Evolutionary conservation across 1,139 yeast genomes (phyloP), one percentile per base, ranked within the genome.

Genomic region (Yamadazyma atmosphaerica): DNA sequence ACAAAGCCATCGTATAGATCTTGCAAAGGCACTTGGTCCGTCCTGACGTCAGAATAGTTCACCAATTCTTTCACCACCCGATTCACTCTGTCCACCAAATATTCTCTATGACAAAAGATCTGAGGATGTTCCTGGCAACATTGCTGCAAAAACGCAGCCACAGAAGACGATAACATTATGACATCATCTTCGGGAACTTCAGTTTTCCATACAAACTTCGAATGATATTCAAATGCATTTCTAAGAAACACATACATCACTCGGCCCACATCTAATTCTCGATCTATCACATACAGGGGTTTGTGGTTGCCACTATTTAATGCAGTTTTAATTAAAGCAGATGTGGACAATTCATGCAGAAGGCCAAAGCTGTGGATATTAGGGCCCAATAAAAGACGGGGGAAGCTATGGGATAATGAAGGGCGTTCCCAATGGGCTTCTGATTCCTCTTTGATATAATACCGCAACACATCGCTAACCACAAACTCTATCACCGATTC

Each of bases 311-410:
- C 36, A 13, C 29, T 26, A 5, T 16, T 18, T 16, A 6, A 4
- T 10, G 49, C 43, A 5, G 34, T 34, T 4, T 39, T 39, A 8
- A 53, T 34, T 22, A 55, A 36, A 3, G 31, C 31, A 10, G 44
- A 22, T 1, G 60, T 54, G n/a, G 39, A 38, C 11, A 49, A 34
- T 9, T 28, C 31, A 10, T 34, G 13, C 8, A 46, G 42, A 4
- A 48, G 33, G 11, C 45, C 48, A 23, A 34, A 43, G 1, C 36
- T 35, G 15, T 43, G 22, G 9, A 42, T 25, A 28, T 49, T 38
- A 5, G 61, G 54, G 2, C 60, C 59, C 23, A 58, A 43, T 18
- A 59, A 43, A 13, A 49, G 35, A 11, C 33, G 33, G 14, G 35
- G 34, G 31, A 46, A 47, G 12, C 41, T 37, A 23, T 39, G 28